These are phyloP conservation scores for Dichotomopilus funicola DNA, from an alignment of 2,329 filamentous ascomycete genomes.

Conservation along the genomic window DNA sequence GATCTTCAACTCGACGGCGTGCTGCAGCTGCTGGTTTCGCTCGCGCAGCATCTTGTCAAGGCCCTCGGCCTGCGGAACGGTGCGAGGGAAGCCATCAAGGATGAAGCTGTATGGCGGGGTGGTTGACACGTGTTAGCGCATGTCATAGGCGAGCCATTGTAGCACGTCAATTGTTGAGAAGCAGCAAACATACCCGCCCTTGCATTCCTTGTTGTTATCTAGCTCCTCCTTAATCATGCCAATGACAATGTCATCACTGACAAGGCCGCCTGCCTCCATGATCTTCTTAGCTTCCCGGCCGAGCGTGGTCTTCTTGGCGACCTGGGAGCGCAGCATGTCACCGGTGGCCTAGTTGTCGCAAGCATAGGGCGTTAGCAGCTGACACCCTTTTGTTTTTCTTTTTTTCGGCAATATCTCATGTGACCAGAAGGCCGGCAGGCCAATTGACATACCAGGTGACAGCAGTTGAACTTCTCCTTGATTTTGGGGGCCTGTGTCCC, in stretches of 20 bases:
- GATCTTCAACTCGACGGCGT: constrained; percentile 94
- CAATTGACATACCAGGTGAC: constrained; percentile 72
- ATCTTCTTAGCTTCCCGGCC: constrained; percentile 99
- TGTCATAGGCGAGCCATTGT: background rate
- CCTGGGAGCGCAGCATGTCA: constrained; percentile 98
- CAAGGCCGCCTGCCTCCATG: constrained; percentile 96
- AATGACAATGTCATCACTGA: constrained; percentile 98
- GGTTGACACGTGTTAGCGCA: constrained; percentile 7
- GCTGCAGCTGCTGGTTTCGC: constrained; percentile 79
- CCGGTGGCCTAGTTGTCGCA: constrained; percentile 70
- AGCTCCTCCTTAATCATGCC: constrained; percentile 99
- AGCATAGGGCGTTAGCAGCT: constrained; percentile 7
- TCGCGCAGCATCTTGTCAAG: constrained; percentile 83
- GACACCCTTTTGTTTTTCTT: too few relatives aligned
- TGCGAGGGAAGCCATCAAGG: constrained; percentile 96
- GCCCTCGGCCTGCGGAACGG: constrained; percentile 88
- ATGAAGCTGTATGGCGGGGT: constrained; percentile 65
- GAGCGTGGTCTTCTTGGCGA: constrained; percentile 92
- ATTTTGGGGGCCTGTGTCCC: constrained; percentile 97
- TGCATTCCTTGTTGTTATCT: constrained; percentile 89
- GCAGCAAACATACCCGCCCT: constrained; percentile 68
- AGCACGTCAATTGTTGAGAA: background rate
- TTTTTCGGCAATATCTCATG: too few relatives aligned
- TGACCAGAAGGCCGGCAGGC: background rate
- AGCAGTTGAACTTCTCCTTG: constrained; percentile 96